These are phyloP conservation scores for Xerocomellus intermedius DNA, from an alignment of 768 basidiomycete genomes.

Conservation along the genomic window DNA sequence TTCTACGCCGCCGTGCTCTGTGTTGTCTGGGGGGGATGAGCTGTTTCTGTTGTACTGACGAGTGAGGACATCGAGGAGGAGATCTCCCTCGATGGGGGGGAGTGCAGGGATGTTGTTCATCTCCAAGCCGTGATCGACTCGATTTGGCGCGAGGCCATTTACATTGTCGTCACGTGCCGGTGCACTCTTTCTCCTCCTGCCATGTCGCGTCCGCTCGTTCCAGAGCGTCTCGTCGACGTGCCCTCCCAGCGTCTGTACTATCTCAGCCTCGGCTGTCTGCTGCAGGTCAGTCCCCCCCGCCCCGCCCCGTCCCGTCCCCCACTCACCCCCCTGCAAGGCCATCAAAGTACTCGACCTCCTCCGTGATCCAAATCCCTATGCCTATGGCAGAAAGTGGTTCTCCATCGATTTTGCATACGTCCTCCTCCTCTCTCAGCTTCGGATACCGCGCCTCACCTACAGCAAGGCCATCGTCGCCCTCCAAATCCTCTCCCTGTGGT, in stretches of 20 bases:
- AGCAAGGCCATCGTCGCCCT: constrained; percentile 59
- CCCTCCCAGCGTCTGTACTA: constrained; percentile 81
- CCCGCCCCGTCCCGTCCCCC: not conserved
- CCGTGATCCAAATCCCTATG: constrained; percentile 41
- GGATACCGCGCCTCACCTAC: constrained; percentile 74
- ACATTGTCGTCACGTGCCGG: constrained; percentile 17
- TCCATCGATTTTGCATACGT: constrained; percentile 64
- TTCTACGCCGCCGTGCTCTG: constrained; percentile 53
- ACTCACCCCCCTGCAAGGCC: constrained; percentile 44
- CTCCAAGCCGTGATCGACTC: constrained; percentile 8
- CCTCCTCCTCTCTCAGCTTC: constrained; percentile 54
- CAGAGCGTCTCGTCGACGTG: constrained; percentile 69
- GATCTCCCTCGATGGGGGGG: constrained; percentile 55
- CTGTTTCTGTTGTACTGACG: constrained; percentile 41
- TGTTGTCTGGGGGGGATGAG: constrained; percentile 36
- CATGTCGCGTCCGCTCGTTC: constrained; percentile 53
- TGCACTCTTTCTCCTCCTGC: not conserved
- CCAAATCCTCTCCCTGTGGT: constrained; percentile 59
- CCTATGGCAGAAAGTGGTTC: constrained; percentile 68
- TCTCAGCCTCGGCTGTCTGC: constrained; percentile 68
- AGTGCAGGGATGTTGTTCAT: constrained; percentile 44
- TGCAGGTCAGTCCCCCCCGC: constrained; percentile 54
- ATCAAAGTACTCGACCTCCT: constrained; percentile 73
- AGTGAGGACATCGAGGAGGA: constrained; percentile 58
- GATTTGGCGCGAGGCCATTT: not conserved